Evolutionary conservation across 2,329 filamentous ascomycete species (phyloP).

Genomic region (Nectriaceae sp.): DNA sequence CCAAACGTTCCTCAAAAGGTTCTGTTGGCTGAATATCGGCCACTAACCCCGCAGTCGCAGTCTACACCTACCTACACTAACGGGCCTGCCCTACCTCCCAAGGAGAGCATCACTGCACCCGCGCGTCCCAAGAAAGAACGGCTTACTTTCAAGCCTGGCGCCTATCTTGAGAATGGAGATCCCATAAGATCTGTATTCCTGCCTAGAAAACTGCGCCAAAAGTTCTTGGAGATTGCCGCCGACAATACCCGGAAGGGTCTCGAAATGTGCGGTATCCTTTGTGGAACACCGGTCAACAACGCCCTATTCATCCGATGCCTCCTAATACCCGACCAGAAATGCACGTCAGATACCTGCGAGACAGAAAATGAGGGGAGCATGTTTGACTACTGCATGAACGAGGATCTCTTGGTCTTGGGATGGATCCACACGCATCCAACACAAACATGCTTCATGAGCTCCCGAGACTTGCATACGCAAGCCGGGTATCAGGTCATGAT

Average conservation of each 20-base stretch:
- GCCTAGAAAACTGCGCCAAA: constrained; percentile 69
- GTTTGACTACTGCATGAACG: constrained; percentile 84
- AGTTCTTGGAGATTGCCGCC: constrained; percentile 74
- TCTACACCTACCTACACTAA: constrained; percentile 9
- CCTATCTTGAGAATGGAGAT: constrained; percentile 86
- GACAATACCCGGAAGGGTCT: constrained; percentile 79
- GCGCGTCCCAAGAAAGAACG: constrained; percentile 51
- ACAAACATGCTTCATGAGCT: constrained; percentile 98
- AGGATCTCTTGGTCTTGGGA: constrained; percentile 83
- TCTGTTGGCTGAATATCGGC: constrained; percentile 23
- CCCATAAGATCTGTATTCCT: constrained; percentile 88
- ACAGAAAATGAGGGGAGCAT: constrained; percentile 83
- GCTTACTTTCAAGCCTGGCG: constrained; percentile 72
- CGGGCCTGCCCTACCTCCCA: constrained; percentile 31
- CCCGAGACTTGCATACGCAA: constrained; percentile 89
- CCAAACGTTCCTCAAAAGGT: constrained; percentile 34
- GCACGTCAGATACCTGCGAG: constrained; percentile 92
- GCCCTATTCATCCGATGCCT: constrained; percentile 88
- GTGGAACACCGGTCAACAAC: constrained; percentile 87
- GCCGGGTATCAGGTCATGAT: constrained; percentile 95
- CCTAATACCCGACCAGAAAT: constrained; percentile 87
- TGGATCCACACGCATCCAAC: constrained; percentile 99
- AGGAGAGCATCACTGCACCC: constrained; percentile 28
- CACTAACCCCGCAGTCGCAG: constrained; percentile 19
- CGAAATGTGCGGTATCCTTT: constrained; percentile 94